Conservation (phyloP, 495 filamentous ascomycete genomes). For the Podospora australis region DNA sequence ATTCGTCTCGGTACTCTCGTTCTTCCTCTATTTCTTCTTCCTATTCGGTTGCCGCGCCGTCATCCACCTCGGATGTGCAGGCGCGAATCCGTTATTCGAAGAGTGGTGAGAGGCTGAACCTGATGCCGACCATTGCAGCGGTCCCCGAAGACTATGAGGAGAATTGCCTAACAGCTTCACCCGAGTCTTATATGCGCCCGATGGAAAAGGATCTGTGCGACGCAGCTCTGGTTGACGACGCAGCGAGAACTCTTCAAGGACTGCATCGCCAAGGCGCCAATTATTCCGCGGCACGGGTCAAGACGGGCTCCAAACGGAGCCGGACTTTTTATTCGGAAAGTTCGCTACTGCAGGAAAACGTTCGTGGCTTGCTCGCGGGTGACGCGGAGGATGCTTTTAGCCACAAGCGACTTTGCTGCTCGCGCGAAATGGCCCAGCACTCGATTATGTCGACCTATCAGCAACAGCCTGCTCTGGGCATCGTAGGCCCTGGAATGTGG, state of each 20-base stretch:
- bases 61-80: slow-evolving; percentile 67
- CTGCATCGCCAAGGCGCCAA: slow-evolving; percentile 39
- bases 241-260: slow-evolving; percentile 64
- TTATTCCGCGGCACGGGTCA: slow-evolving; percentile 29
- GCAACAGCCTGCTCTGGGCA: no score
- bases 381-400: slow-evolving; percentile 27
- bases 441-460: slow-evolving; percentile 32
- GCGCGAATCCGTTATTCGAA: slow-evolving; percentile 79
- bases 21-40: slow-evolving; percentile 69
- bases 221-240: slow-evolving; percentile 48
- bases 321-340: slow-evolving; percentile 62
- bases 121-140: slow-evolving; percentile 42
- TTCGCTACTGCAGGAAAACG: slow-evolving; percentile 59
- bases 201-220: slow-evolving; percentile 49
- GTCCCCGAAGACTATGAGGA: slow-evolving; percentile 51
- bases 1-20: slow-evolving; percentile 66
- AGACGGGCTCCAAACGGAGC: slow-evolving; percentile 55
- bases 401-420: slow-evolving; percentile 57
- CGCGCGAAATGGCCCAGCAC: slow-evolving; percentile 33
- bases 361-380: slow-evolving; percentile 52
- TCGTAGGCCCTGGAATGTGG: slow-evolving; percentile 56
- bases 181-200: slow-evolving; percentile 52
- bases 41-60: slow-evolving; percentile 61
- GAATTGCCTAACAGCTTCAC: slow-evolving; percentile 51
- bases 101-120: slow-evolving; percentile 46